Evolutionary conservation across 768 basidiomycete genomes (phyloP), one percentile per base, ranked within the genome.

Genomic region (Ramaria rubella): DNA sequence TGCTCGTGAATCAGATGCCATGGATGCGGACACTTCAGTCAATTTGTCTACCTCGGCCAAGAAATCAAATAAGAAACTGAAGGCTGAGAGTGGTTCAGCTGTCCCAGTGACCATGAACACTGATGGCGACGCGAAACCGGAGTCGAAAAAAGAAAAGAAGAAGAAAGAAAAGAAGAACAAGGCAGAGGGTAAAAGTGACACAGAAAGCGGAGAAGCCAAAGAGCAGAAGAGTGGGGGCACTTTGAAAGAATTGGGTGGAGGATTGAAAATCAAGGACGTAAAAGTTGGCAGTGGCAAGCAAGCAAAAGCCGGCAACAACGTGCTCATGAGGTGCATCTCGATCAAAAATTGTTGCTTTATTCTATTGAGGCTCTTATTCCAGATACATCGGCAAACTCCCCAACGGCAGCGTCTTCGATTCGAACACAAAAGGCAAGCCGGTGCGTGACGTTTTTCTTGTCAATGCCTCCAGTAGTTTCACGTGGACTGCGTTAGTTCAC

Each of bases 371-470:
- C 4, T 33, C 15, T n/a, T 19, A 5, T n/a, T 45, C 15, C 42
- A 56, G 55, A 57, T 98, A 97, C 72, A 85, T 98, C 63, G 95
- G 95, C 62, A 95, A 94, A 74, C 76, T 96, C 42, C 69, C 73
- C 51, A 82, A 84, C 59, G 88, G 87, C 62, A 85, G 82, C 62
- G 61, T 83, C 19, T 93, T 93, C 62, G 91, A 94, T 72, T 75
- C 78, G 62, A 93, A 93, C 70, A 80, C 76, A 61, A 86, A 83
- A 69, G 94, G 94, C 63, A 86, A 87, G 64, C 91, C 93, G 24
- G 90, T 95, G 67, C 65, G 85, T 72, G 46, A 67, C 65, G 33
- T 34, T 63, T 43, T n/a, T 67, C 11, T 46, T 11, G n/a, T 14
- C 5, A n/a, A 5, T 19, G 36, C 34, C 2, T 30, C 51, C 9